Evolutionary conservation across 352 stramenopile genomes (phyloP), one percentile per base, ranked within the genome.

Genomic region (Phytophthora europaea): DNA sequence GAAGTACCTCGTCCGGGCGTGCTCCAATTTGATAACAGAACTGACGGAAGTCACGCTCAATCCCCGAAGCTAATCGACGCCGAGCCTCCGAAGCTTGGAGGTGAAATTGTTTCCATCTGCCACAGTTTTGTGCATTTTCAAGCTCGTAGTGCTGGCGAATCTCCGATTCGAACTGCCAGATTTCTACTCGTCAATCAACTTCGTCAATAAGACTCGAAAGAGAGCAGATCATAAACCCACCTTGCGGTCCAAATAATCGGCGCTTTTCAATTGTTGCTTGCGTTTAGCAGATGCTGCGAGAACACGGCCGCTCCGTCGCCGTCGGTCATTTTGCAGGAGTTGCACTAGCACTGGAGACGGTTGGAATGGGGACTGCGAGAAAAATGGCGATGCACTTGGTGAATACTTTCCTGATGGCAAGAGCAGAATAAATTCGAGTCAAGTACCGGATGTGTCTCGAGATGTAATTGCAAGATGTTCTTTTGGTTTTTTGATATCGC

Each of bases 141-240:
- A 85, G 60, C 53, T 93, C 82, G 38, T 85, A 90, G 34, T 90
- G 82, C 53, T 91, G 79, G 4, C 79, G 73, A 38, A 90, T 79
- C 59, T 90, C 83, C 9, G 82, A 84, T 59, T 89, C 81, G 54
- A 91, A 69, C 86, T 92, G 43, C 6, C 61, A 20, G 48, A 31
- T 3, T 16, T 23, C 9, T 23, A 59, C 2, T 1, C 13, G 7
- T 73, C 50, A 73, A 36, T 45, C 3, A 23, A 22, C 18, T 50
- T 53, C 10, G 16, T n/a, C 20, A 23, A 18, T 16, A 45, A 47
- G 12, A 47, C 38, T 47, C 6, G 38, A 20, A 9, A 47, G 38
- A 55, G 12, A 6, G 47, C 50, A 23, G 38, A 45, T 47, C 16
- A 18, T 54, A 12, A 48, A n/a, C n/a, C 22, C 54, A 88, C 84